A percentile compares a stretch with the other conserved stretches of the same genome.
Conservation (phyloP, 768 basidiomycete species). For the Ramaria sp. region DNA sequence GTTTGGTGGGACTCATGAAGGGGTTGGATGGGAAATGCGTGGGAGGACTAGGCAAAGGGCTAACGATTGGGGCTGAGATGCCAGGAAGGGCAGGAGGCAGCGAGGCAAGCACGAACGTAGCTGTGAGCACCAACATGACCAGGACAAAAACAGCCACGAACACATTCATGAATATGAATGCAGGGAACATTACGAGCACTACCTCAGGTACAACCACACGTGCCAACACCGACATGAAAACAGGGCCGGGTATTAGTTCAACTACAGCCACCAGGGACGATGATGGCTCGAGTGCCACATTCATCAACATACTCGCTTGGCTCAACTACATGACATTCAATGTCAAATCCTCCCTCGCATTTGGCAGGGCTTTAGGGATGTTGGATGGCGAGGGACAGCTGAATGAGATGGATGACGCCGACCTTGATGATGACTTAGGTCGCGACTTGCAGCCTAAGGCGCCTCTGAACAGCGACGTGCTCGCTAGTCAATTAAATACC, state of each 20-base stretch:
- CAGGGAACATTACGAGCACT: too few relatives aligned
- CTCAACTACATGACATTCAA: conserved; percentile 23
- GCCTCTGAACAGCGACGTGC: not conserved
- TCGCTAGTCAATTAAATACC: not conserved
- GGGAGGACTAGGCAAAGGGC: not conserved
- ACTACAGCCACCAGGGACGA: not conserved
- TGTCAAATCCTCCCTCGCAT: conserved; percentile 21
- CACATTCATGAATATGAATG: not conserved
- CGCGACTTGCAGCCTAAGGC: too few relatives aligned
- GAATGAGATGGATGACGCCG: conserved; percentile 15
- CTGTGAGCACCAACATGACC: not conserved
- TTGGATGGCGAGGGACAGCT: too few relatives aligned
- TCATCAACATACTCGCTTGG: conserved; percentile 18
- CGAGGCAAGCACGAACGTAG: too few relatives aligned
- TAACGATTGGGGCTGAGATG: not conserved
- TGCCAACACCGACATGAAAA: not conserved
- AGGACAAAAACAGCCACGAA: not conserved
- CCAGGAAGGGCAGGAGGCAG: not conserved
- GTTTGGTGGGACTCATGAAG: not conserved
- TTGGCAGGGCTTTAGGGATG: conserved; percentile 22
- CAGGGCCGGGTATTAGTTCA: not conserved
- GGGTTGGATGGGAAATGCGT: not conserved
- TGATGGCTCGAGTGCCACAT: too few relatives aligned
- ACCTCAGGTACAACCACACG: not conserved
- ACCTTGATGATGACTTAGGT: not conserved